phyloP scores from a whole-genome alignment of 805 yeast species.

The Barnettozyma populi region DNA sequence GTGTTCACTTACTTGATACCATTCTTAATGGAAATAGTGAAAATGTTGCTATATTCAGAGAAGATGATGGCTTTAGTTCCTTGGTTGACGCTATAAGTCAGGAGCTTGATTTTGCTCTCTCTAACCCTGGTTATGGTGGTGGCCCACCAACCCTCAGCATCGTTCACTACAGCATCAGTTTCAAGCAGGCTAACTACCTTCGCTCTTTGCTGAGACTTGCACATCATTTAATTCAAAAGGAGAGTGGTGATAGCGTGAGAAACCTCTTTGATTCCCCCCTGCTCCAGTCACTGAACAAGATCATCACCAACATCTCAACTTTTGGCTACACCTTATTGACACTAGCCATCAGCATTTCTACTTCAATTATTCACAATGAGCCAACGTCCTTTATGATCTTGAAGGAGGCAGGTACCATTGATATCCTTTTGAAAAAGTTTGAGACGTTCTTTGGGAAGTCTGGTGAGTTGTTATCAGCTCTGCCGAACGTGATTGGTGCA shows the following conservation, averaged over 20 bases:
- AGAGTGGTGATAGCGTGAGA: conserved; percentile 78
- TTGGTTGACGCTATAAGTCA: conserved; percentile 55
- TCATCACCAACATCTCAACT: conserved; percentile 47
- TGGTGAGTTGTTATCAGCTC: conserved; percentile 49
- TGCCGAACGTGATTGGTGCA: conserved; percentile 79
- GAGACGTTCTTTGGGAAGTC: conserved; percentile 51
- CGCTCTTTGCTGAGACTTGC: conserved; percentile 59
- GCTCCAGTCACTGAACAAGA: conserved; percentile 51
- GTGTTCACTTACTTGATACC: conserved; percentile 44
- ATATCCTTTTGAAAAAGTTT: conserved; percentile 55
- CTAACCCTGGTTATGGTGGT: conserved; percentile 52
- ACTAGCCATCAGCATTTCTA: conserved; percentile 55
- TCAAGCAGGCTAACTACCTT: conserved; percentile 55
- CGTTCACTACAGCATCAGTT: conserved; percentile 48
- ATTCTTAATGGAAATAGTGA: conserved; percentile 38
- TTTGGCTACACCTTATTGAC: conserved; percentile 68
- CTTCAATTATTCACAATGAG: conserved; percentile 76
- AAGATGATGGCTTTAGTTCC: conserved; percentile 57
- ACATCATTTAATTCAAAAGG: conserved; percentile 57
- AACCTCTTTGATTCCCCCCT: conserved; percentile 82
- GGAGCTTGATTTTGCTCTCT: conserved; percentile 62
- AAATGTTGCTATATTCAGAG: conserved; percentile 56
- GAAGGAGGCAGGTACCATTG: conserved; percentile 71
- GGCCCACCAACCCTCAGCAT: conserved; percentile 49
- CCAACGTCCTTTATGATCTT: conserved; percentile 83